Base-by-base conservation (phyloP, 1,284 basidiomycete genomes). In the Pseudozyma tsukubaensis region DNA sequence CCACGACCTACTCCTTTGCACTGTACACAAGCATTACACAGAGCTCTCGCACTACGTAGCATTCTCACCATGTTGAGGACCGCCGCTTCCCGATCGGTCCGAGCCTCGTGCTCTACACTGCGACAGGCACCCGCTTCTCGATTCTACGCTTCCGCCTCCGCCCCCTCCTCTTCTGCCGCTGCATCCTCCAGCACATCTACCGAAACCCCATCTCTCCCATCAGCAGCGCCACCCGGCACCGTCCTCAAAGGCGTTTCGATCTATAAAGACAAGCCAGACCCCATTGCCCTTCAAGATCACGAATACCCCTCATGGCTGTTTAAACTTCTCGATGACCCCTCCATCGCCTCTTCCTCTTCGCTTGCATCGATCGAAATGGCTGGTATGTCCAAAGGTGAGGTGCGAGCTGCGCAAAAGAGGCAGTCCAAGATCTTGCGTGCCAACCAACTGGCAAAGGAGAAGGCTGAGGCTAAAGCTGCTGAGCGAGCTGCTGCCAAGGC, bases 261-360 rank as follows among this genome's bases (percentile, higher is more conserved):
- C 79, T 87, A 93, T 54, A 97, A 97, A 85, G 91, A 90, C 72
- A 91, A 94, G 81, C 86, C 89, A 0, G 91, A 92, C 39, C 90
- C 96, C 3, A 85, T 94, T 12, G 93, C 94, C 1, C 86, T 89
- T 12, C 87, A 91, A 3, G 94, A 97, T 85, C 90, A 92, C 40
- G 89, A 91, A 78, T 97, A 97, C 85, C 94, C 94, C 1, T 83
- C 89, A 4, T 97, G 94, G 94, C 85, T 97, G 47, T 97, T 94
- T 93, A 90, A 88, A 21, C 83, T 94, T 45, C 86, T 93, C 10
- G 83, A 82, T 34, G 79, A 80, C 43, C 72, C 79, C 0, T 70
- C 72, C 7, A 72, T 76, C 44, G 59, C 66, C 2, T 67, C 72
- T 12, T 59, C 63, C 12, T 78, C 78, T 9, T 72, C 78, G 13